Base-by-base conservation (phyloP, 2,329 filamentous ascomycete species). In the Periconia sp. region DNA sequence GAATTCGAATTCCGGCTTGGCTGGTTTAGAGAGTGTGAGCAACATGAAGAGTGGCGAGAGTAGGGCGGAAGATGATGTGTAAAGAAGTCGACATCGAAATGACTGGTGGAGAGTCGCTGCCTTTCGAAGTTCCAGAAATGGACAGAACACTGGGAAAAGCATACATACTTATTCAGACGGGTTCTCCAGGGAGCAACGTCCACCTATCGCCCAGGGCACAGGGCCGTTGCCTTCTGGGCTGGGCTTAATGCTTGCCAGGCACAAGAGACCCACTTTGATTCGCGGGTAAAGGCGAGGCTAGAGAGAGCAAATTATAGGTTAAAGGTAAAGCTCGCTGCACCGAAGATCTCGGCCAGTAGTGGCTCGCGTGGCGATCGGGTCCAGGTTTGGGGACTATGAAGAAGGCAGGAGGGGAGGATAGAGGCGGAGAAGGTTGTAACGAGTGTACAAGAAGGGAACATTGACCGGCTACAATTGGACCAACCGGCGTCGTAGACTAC, bases 1-100 rank as follows among this genome's bases (percentile, higher is more conserved):
- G 65, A 65, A 67, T 57, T 73, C 73, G 63, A 77, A 74, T 56
- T 76, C 74, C 52, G 68, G 63, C 64, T 71, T 74, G 53, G 66
- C 55, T 61, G 74, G 72, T 65, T 75, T 73, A 59, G 74, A 72
- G 43, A 78, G 69, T 56, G 75, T 78, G 69, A 78, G 75, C 70
- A 76, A 76, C 74, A 77, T 78, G 65, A 56, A 65, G 59, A 50
- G 48, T 57, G 37, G 39, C 49, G 43, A 48, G 43, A 48, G 44
- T 43, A 44, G 48, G 42, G 52, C 31, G 42, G 43, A 42, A 40
- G 39, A 51, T 47, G 48, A 42, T 46, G 46, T 52, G 37, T 42
- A 37, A 48, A 52, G 35, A 48, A 47, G 45, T 63, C 57, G 59
- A 63, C 66, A 69, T 69, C 45, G 61, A 59, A 61, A 61, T 61